Evolutionary conservation across 1,284 basidiomycete species (phyloP), one percentile per base, ranked within the genome.

Genomic region (Rhodotorula sp.): DNA sequence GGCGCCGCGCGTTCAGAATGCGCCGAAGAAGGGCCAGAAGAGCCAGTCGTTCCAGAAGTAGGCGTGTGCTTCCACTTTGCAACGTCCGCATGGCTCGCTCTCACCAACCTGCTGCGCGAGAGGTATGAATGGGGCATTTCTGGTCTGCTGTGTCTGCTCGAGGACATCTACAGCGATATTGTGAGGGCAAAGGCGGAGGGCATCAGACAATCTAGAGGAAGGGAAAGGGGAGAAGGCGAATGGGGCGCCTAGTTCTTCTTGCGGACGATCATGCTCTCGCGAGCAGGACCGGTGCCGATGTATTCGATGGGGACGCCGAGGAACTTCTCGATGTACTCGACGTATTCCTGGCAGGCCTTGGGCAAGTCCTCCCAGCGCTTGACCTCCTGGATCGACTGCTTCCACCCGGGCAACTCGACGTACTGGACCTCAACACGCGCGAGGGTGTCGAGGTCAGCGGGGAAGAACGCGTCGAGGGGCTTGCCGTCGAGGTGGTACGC

Each of bases 361-460:
- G 96, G 95, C 30, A 99, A 84, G 28, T 86, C 87, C n/a, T 88
- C 87, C 79, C 88, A 96, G 59, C 83, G 84, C 57, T 80, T 87
- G 70, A 83, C 82, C 2, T 85, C 81, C 62, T 86, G 85, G 77
- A 98, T 98, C 65, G 89, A 86, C 13, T 85, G 82, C 81, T 94
- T 85, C 96, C 96, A 99, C 51, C 96, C 96, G 6, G 93, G 90
- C 10, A 99, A 81, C 3, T 91, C 94, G 74, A 88, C 87, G 82
- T 99, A 99, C 73, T 87, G 85, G 57, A 99, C 95, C 67, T 92
- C 86, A 28, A 95, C 92, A 72, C 87, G 84, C 28, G 64, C 72
- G 57, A 77, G 67, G 16, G 56, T 30, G 54, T 76, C 70, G 57
- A 71, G 59, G 68, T 76, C 73, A 62, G 77, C 92, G 70, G 95